Percentiles rank a stretch among this genome's conserved stretches.
Conservation (phyloP, 768 basidiomycete species). For the Amanita inopinata region DNA sequence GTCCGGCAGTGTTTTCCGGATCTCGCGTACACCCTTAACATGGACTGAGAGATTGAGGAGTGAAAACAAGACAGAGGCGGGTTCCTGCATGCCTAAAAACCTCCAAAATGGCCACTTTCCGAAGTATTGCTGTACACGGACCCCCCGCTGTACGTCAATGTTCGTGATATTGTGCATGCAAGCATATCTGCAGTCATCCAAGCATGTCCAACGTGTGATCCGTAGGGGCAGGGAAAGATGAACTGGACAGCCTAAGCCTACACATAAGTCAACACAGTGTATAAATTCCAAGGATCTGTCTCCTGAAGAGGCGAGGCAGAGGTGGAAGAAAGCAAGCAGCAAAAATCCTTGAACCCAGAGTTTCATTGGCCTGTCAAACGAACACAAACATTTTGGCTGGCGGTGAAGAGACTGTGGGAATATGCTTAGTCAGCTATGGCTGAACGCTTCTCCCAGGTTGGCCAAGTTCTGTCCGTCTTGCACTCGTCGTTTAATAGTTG, state of each 20-base stretch:
- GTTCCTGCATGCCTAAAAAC: slow-evolving; percentile 85
- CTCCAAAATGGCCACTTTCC: slow-evolving; percentile 99
- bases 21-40: slow-evolving; percentile 40
- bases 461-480: too few species aligned
- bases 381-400: neutral
- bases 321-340: neutral
- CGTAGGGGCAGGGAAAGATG: slow-evolving; percentile 38
- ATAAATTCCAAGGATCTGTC: slow-evolving; percentile 48
- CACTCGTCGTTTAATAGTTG: too few species aligned
- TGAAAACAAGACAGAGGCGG: slow-evolving; percentile 85
- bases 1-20: slow-evolving; percentile 37
- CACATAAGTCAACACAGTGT: slow-evolving; percentile 40
- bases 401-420: neutral
- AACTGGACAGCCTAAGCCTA: slow-evolving; percentile 28
- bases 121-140: slow-evolving; percentile 64
- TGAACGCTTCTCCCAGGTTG: neutral
- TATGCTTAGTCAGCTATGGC: slow-evolving; percentile 6
- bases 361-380: neutral
- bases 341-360: neutral
- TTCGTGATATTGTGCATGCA: slow-evolving; percentile 81
- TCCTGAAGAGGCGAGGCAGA: slow-evolving; percentile 44
- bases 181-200: slow-evolving; percentile 78
- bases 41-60: slow-evolving; percentile 80
- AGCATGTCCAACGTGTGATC: slow-evolving; percentile 79
- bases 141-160: slow-evolving; percentile 31